Conservation (phyloP, 768 basidiomycete genomes). For the Boletus barrowsii region DNA sequence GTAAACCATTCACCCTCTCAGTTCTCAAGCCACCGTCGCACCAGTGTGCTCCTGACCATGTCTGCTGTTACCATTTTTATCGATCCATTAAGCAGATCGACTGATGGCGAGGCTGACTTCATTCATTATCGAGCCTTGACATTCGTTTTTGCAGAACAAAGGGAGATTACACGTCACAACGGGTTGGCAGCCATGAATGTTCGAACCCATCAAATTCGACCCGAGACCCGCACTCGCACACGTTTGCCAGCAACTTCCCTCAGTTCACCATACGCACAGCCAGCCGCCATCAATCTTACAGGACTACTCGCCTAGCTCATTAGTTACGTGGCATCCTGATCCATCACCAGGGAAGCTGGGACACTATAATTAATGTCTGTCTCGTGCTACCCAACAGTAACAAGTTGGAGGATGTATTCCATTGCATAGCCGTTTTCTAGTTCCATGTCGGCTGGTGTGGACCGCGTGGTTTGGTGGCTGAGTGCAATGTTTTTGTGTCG, state of each 20-base stretch:
- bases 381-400: not conserved
- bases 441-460: not conserved
- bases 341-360: not conserved
- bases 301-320: not conserved
- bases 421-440: not conserved
- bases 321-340: not conserved
- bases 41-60: not conserved
- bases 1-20: not conserved
- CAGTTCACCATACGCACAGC: not conserved
- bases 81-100: too few species aligned
- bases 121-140: not conserved
- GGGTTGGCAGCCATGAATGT: not conserved
- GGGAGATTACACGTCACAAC: not conserved
- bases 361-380: constrained; percentile 1
- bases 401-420: not conserved
- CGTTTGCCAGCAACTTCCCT: not conserved
- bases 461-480: not conserved
- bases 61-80: not conserved
- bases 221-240: not conserved
- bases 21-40: not conserved
- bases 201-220: not conserved
- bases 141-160: not conserved
- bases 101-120: too few species aligned
- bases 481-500: not conserved
- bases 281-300: not conserved